These are phyloP conservation scores for Paratinospora sagittata DNA, from an alignment of 164 flowering plant species.

Conservation along the genomic window DNA sequence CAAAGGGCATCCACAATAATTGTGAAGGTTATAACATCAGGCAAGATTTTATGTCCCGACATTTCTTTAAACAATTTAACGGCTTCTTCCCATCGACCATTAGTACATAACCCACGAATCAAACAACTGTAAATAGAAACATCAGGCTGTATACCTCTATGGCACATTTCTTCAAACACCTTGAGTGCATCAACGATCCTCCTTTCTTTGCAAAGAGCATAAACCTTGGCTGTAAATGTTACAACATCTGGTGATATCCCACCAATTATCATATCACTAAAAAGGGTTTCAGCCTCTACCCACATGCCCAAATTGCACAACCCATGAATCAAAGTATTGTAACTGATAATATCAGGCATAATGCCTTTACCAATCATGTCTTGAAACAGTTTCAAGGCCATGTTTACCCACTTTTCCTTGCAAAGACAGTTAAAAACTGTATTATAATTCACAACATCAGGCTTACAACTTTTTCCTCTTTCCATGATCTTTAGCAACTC, in stretches of 20 bases:
- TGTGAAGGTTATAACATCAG: slow-evolving; percentile 6
- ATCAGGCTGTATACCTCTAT: background rate
- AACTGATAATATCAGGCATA: background rate
- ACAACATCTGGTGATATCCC: background rate
- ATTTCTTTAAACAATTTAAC: background rate
- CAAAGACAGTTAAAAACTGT: background rate
- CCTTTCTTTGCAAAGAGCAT: background rate
- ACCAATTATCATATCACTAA: background rate
- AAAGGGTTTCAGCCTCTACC: background rate
- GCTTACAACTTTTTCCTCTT: background rate
- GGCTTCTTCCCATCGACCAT: slow-evolving; percentile 7
- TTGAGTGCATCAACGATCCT: background rate
- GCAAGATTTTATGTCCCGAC: background rate
- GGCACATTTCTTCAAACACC: background rate
- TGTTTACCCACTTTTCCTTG: background rate
- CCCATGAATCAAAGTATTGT: background rate
- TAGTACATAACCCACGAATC: background rate
- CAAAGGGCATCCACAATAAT: slow-evolving; percentile 6
- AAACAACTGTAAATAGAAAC: background rate
- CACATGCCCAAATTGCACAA: background rate
- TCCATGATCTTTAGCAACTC: slow-evolving; percentile 2
- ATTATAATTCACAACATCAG: background rate
- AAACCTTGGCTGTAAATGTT: background rate
- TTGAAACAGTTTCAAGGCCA: background rate
- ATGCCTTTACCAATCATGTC: background rate